These are phyloP conservation scores for Sordariomycetes sp. DNA, from an alignment of 2,329 filamentous ascomycete species.

Conservation along the genomic window DNA sequence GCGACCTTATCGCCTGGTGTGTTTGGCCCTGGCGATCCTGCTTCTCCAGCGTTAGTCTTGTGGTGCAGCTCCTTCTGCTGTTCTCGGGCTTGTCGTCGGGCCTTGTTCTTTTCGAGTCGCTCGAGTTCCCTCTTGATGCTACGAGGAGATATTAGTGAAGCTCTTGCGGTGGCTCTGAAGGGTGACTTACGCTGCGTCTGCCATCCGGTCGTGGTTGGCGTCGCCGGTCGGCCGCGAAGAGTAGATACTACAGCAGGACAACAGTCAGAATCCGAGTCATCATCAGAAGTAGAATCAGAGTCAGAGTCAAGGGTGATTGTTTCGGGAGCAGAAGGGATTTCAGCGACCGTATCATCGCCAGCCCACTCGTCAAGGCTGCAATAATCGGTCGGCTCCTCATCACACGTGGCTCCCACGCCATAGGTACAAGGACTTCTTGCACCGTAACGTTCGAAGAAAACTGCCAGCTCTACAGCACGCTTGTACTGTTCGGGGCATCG, in stretches of 20 bases:
- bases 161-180: background rate
- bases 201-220: conserved; percentile 40
- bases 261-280: too few relatives aligned
- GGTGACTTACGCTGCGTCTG: conserved; percentile 28
- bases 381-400: too few relatives aligned
- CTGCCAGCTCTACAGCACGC: too few relatives aligned
- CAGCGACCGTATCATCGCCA: too few relatives aligned
- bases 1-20: conserved; percentile 40
- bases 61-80: conserved; percentile 68
- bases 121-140: conserved; percentile 57
- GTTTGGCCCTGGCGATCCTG: conserved; percentile 37
- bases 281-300: too few relatives aligned
- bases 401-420: too few relatives aligned
- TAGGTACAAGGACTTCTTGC: too few relatives aligned
- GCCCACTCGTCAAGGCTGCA: too few relatives aligned
- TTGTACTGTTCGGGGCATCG: too few relatives aligned
- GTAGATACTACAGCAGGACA: conserved; percentile 40
- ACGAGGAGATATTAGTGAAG: conserved; percentile 6
- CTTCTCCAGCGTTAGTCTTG: conserved; percentile 25
- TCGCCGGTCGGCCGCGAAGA: conserved; percentile 38
- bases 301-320: too few relatives aligned
- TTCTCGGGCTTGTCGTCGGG: conserved; percentile 81
- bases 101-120: conserved; percentile 83
- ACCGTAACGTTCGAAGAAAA: too few relatives aligned
- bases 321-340: too few relatives aligned